Evolutionary conservation across 2,329 filamentous ascomycete species (phyloP), one percentile per base, ranked within the genome.

Genomic region (Teratosphaeria nubilosa): DNA sequence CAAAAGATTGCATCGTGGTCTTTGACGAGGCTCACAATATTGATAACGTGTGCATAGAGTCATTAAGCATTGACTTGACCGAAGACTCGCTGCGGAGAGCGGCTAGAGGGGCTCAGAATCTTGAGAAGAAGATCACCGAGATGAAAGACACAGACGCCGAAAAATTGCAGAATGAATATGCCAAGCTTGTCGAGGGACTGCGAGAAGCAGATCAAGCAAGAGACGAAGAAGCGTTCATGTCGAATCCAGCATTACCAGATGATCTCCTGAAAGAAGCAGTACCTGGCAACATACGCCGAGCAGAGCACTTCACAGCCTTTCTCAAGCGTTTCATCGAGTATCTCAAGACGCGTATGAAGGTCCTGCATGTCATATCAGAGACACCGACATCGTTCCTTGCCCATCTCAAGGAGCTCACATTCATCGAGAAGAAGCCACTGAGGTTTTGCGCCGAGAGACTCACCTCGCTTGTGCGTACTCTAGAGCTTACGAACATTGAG

Each of bases 21-120:
- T 99, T 99, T 64, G 94, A 99, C 69, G 94, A 99, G 74, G 94
- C 94, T 14, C 94, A 99, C 77, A 99, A 99, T 70, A 99, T 99
- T 66, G 94, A 99, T 80, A 99, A 99, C 70, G 94, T 99, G 59
- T 99, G 95, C 72, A 99, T 99, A 65, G 94, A 99, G 70, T 92
- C 94, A 1, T 77, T 97, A 13, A 99, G 94, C 69, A 97, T 96
- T 50, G 94, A 99, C 68, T 83, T 99, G 58, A 97, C 92, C 0
- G 91, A 99, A 70, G 94, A 97, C 65, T 96, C 92, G 0, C 74
- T 99, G 56, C 84, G 91, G 24, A 95, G 90, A 75, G 94, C 94
- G 22, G 91, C 91, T 1, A 82, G 91, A 63, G 94, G 94, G 5
- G 95, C 92, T 13, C 87, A 87, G 64, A 97, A 95, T 65, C 78